Conservation (phyloP, 1,284 basidiomycete genomes). For the Malassezia vespertilionis region DNA sequence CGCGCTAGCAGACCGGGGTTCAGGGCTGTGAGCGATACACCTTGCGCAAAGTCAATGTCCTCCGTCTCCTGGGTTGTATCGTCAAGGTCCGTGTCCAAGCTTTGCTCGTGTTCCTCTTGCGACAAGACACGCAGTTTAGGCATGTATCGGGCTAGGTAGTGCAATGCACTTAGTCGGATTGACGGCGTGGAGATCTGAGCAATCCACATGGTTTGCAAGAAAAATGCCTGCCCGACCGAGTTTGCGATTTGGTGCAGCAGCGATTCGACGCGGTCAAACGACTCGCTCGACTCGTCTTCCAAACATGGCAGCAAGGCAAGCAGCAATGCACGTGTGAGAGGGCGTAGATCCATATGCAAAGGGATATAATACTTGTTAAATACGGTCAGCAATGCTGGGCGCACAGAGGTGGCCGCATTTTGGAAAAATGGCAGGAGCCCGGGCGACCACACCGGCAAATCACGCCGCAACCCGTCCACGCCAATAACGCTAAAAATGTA, state of each 20-base stretch:
- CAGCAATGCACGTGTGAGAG: conserved; percentile 84
- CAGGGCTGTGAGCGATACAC: conserved; percentile 51
- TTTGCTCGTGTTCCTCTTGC: no score
- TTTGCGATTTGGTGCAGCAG: conserved; percentile 72
- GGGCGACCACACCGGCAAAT: conserved; percentile 86
- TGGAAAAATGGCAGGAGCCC: conserved; percentile 97
- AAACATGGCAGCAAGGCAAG: conserved; percentile 67
- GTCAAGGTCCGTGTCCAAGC: not conserved
- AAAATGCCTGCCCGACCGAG: conserved; percentile 62
- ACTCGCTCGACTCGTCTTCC: conserved; percentile 49
- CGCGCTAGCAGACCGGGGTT: conserved; percentile 86
- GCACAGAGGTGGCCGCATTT: conserved; percentile 74
- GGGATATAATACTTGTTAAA: conserved; percentile 59
- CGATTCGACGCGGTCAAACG: conserved; percentile 81
- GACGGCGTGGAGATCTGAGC: conserved; percentile 79
- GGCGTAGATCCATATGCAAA: conserved; percentile 67
- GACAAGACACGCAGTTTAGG: conserved; percentile 51
- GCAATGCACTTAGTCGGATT: conserved; percentile 73
- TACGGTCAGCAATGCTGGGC: conserved; percentile 30
- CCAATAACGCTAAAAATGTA: conserved; percentile 83
- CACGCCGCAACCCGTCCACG: conserved; percentile 71
- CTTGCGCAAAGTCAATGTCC: conserved; percentile 10
- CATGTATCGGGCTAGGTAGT: conserved; percentile 70
- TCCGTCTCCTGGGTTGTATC: not conserved
- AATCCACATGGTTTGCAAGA: conserved; percentile 89